phyloP scores from a whole-genome alignment of 2,329 filamentous ascomycete genomes.

The Geoglossum cookeanum region DNA sequence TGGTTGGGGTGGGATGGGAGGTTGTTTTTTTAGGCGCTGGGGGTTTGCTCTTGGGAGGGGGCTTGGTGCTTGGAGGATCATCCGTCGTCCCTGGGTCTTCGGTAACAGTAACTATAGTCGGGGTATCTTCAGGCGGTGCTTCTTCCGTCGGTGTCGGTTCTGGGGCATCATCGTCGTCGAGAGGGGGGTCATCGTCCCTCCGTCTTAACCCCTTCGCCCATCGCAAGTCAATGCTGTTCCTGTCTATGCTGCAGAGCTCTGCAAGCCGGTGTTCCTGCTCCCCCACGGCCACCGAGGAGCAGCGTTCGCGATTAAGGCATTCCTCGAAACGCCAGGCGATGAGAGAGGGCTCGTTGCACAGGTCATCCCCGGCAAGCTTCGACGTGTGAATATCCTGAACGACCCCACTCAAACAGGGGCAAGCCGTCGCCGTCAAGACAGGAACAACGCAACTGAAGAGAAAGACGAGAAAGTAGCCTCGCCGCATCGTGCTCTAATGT shows the following conservation, averaged over 20 bases:
- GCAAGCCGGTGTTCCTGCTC: neutral
- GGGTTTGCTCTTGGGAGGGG: too few species aligned
- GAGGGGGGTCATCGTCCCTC: neutral
- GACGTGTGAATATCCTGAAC: neutral
- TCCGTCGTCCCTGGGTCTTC: too few species aligned
- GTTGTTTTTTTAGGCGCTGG: too few species aligned
- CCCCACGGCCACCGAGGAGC: neutral
- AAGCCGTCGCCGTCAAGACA: neutral
- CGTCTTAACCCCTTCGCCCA: neutral
- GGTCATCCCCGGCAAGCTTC: neutral
- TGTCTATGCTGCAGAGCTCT: neutral
- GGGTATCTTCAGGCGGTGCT: neutral
- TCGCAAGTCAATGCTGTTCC: neutral
- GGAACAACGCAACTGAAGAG: neutral
- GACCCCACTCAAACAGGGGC: neutral
- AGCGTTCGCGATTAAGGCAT: neutral
- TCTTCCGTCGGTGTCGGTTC: neutral
- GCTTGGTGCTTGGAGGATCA: too few species aligned
- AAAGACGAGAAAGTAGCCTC: neutral
- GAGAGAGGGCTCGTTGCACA: neutral
- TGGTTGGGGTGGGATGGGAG: neutral
- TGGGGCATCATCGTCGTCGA: neutral
- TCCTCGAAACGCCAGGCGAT: neutral
- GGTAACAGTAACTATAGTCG: neutral
- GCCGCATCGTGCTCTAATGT: neutral